Conservation (phyloP, 164 flowering plant species). For the Vitis cinerea region DNA sequence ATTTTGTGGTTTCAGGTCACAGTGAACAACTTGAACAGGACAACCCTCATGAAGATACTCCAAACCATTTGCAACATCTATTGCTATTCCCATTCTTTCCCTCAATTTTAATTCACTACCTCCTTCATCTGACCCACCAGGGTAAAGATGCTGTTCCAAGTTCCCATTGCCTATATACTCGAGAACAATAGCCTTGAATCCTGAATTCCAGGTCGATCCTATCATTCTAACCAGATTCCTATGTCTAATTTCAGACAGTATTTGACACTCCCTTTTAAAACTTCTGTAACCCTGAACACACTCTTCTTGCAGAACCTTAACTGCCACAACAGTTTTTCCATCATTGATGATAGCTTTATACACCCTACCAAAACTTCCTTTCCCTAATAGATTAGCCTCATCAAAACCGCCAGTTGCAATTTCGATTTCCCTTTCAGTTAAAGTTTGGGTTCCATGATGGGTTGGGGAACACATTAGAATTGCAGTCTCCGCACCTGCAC, state of each 20-base stretch:
- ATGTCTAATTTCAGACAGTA: constrained; percentile 16
- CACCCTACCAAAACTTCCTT: neutral
- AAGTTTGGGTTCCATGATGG: neutral
- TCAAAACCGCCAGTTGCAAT: constrained; percentile 16
- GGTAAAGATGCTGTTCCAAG: constrained; percentile 21
- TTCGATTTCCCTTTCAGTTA: constrained; percentile 19
- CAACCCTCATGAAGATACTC: constrained; percentile 14
- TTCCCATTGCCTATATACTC: constrained; percentile 15
- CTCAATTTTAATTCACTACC: constrained; percentile 2
- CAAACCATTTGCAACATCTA: constrained; percentile 9
- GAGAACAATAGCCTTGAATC: constrained; percentile 15
- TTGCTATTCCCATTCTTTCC: constrained; percentile 4
- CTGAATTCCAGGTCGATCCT: constrained; percentile 12
- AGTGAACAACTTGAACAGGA: constrained; percentile 4
- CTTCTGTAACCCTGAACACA: neutral
- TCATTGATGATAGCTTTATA: constrained; percentile 13
- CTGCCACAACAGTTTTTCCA: constrained; percentile 10
- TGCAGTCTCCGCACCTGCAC: too few relatives aligned
- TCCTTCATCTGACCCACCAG: constrained; percentile 6
- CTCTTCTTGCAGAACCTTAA: constrained; percentile 8
- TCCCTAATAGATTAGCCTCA: constrained; percentile 14
- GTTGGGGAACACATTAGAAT: neutral
- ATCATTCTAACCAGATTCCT: constrained; percentile 21
- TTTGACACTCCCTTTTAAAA: constrained; percentile 16
- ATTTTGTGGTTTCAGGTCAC: constrained; percentile 13